A percentile compares a stretch with the other conserved stretches of the same genome.
These are phyloP conservation scores for Coemansia sp. DNA, from an alignment of 192 early-diverging fungal species.

Conservation along the genomic window DNA sequence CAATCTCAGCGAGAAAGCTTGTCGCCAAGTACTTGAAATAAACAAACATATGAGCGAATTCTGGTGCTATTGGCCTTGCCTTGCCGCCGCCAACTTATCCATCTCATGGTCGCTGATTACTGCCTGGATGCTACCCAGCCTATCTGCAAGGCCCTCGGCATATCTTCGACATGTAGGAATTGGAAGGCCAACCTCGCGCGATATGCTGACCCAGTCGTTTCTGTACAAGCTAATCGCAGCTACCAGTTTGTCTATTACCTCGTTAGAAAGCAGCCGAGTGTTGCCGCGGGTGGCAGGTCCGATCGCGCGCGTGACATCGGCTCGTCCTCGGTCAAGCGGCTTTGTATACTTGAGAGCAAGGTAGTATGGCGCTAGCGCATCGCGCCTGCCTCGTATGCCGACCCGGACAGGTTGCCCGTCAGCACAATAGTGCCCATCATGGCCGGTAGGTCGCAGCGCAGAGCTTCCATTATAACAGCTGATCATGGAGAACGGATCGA, in stretches of 20 bases:
- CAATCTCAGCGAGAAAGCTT: background rate
- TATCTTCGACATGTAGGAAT: slow-evolving; percentile 14
- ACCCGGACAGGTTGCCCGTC: slow-evolving; percentile 18
- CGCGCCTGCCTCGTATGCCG: background rate
- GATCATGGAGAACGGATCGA: slow-evolving; percentile 34
- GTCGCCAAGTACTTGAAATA: background rate
- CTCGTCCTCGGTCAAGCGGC: background rate
- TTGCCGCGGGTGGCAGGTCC: background rate
- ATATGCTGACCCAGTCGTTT: slow-evolving; percentile 46
- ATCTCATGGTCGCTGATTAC: slow-evolving; percentile 19
- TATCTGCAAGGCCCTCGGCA: slow-evolving; percentile 11
- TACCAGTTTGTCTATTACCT: slow-evolving; percentile 28
- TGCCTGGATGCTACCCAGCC: slow-evolving; percentile 9
- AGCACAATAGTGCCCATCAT: slow-evolving; percentile 28
- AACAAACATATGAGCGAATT: background rate
- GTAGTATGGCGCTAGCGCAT: slow-evolving; percentile 26
- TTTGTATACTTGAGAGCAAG: slow-evolving; percentile 11
- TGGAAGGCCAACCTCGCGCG: slow-evolving; percentile 26
- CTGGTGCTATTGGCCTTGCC: background rate
- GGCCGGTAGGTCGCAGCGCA: slow-evolving; percentile 36
- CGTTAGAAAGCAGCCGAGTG: background rate
- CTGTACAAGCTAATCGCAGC: slow-evolving; percentile 19
- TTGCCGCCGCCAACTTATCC: slow-evolving; percentile 6
- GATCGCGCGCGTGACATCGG: background rate
- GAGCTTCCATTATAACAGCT: slow-evolving; percentile 16